Percentiles rank a stretch among this genome's conserved stretches.
Conservation (phyloP, 2,329 filamentous ascomycete species). For the Penicillium sp. region DNA sequence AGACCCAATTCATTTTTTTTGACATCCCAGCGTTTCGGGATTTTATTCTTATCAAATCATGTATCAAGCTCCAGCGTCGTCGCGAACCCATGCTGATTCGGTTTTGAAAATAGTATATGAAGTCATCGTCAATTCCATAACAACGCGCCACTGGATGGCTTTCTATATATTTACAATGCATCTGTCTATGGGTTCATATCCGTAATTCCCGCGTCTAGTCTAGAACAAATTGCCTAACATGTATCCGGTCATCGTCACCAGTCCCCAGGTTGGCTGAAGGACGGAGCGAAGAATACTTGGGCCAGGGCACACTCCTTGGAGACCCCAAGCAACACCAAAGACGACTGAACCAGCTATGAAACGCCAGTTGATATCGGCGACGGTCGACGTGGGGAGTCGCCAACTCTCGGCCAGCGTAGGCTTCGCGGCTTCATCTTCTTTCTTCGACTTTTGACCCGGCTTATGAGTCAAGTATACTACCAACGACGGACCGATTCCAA, state of each 20-base stretch:
- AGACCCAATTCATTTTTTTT: slow-evolving; percentile 14
- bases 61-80: background rate
- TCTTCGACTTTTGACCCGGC: slow-evolving; percentile 33
- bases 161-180: slow-evolving; percentile 9
- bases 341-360: slow-evolving; percentile 53
- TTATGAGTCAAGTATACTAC: slow-evolving; percentile 38
- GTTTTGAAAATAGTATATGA: slow-evolving; percentile 4
- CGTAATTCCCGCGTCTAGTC: background rate
- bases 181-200: background rate
- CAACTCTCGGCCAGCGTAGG: slow-evolving; percentile 50
- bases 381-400: slow-evolving; percentile 49
- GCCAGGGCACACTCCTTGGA: slow-evolving; percentile 57
- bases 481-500: slow-evolving; percentile 54
- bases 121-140: background rate
- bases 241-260: slow-evolving; percentile 53
- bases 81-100: slow-evolving; percentile 5
- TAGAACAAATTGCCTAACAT: slow-evolving; percentile 47
- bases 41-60: background rate
- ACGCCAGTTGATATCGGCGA: slow-evolving; percentile 53
- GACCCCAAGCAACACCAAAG: slow-evolving; percentile 58
- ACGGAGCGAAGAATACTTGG: slow-evolving; percentile 53
- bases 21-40: background rate
- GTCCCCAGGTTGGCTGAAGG: slow-evolving; percentile 54
- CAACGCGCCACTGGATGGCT: background rate
- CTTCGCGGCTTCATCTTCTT: slow-evolving; percentile 30